Evolutionary conservation across 306 rosid genomes (phyloP), one percentile per base, ranked within the genome.

Genomic region (Lathyrus tuberosus): DNA sequence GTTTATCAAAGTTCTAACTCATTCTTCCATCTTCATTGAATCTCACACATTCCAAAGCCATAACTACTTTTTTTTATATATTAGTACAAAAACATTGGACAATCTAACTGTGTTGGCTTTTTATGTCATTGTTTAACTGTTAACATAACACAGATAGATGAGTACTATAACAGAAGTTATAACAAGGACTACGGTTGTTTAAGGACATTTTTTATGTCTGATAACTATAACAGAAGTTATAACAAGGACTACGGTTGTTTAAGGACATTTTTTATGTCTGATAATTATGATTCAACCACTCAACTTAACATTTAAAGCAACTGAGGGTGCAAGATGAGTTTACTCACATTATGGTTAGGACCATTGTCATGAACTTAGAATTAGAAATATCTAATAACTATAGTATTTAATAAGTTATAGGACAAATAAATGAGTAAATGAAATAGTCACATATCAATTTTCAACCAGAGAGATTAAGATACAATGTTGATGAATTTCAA

Each of bases 401-500:
- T 37, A 26, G 62, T 56, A 74, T 56, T 56, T 44, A 71, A 72
- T 61, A 66, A 59, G 41, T 61, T 67, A n/a, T n/a, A 35, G 35
- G 67, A 73, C 61, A 67, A 41, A 15, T 52, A 35, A 35, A 35
- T 35, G 10, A 35, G 7, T 35, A 33, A 33, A 33, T 33, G 46
- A 12, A 41, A 66, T 30, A 16, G 60, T 66, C 46, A 67, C 10
- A 63, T 63, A 33, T 56, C 41, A 62, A 30, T 71, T 62, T 62
- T 24, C 26, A 67, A 47, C 6, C 11, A 14, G 52, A 64, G 56
- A 80, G 61, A n/a, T 56, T 46, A 66, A 44, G 67, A 16, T 80
- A 76, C 70, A 51, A 16, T 24, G 46, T 71, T 70, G 48, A 80
- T 59, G 71, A 80, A 61, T 76, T 76, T 68, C 48, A 76, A 76